Conservation (phyloP, 2,329 filamentous ascomycete species). For the Fusarium dlaminii region DNA sequence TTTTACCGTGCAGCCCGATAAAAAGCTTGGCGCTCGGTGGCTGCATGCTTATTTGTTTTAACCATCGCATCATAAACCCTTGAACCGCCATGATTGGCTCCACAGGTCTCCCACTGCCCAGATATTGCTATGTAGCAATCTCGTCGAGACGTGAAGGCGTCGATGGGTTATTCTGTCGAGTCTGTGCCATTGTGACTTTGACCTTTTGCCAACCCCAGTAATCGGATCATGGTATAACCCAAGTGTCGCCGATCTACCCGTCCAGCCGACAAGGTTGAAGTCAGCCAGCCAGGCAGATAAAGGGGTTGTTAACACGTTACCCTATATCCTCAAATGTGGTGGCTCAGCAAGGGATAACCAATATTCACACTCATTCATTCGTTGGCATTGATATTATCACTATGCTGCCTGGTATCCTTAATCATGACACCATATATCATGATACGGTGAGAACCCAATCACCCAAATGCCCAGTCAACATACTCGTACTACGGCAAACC, state of each 20-base stretch:
- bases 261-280: neutral
- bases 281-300: neutral
- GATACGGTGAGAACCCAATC: neutral
- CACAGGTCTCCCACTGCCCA: neutral
- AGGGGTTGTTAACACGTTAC: neutral
- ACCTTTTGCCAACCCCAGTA: neutral
- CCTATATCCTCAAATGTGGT: neutral
- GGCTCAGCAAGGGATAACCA: neutral
- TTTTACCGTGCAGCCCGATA: conserved; percentile 42
- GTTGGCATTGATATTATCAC: neutral
- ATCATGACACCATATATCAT: neutral
- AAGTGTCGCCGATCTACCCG: conserved; percentile 28
- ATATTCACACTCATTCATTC: neutral
- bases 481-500: conserved; percentile 4
- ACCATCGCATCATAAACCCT: conserved; percentile 21
- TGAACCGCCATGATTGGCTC: conserved; percentile 11
- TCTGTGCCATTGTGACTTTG: neutral
- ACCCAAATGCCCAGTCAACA: neutral
- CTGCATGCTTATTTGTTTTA: conserved; percentile 42
- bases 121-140: neutral
- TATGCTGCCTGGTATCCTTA: neutral
- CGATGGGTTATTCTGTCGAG: neutral
- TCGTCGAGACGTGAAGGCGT: neutral
- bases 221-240: neutral
- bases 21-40: conserved; percentile 44